Conservation (phyloP, 2,329 filamentous ascomycete species). For the Venturia oleaginea region DNA sequence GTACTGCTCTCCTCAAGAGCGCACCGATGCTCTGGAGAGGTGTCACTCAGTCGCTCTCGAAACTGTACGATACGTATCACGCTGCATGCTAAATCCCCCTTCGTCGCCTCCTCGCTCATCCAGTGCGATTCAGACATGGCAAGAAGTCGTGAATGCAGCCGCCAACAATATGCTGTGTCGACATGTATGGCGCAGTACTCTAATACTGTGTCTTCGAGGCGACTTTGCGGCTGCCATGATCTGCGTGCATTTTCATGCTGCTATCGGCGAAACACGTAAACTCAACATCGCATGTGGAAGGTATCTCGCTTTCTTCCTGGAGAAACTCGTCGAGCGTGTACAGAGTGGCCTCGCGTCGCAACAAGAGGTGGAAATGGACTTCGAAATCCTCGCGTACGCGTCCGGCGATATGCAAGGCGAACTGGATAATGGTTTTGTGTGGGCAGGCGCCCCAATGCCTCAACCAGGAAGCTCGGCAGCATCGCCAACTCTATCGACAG, state of each 20-base stretch:
- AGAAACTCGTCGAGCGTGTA: constrained; percentile 50
- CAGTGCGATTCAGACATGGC: constrained; percentile 31
- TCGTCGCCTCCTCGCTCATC: constrained; percentile 18
- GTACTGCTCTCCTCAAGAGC: constrained; percentile 53
- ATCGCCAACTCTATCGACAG: not conserved
- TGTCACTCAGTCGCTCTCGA: constrained; percentile 69
- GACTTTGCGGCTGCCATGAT: constrained; percentile 63
- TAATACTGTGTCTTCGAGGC: constrained; percentile 68
- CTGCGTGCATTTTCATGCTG: constrained; percentile 62
- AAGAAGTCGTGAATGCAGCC: constrained; percentile 52
- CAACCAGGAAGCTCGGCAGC: not conserved
- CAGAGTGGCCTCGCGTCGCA: constrained; percentile 27
- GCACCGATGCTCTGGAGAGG: constrained; percentile 64
- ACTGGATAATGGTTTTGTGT: constrained; percentile 74
- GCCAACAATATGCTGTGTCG: constrained; percentile 68
- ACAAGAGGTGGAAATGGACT: constrained; percentile 52
- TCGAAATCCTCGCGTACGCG: constrained; percentile 80
- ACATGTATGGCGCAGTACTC: constrained; percentile 78
- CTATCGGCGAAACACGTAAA: constrained; percentile 61
- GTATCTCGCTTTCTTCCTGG: constrained; percentile 73
- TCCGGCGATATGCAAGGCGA: constrained; percentile 78
- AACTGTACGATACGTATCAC: constrained; percentile 65
- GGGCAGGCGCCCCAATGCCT: constrained; percentile 41
- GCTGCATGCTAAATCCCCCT: constrained; percentile 45
- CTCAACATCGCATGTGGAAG: constrained; percentile 72